phyloP scores from a whole-genome alignment of 1,284 basidiomycete genomes.

The Sanguinoderma infundibulare region DNA sequence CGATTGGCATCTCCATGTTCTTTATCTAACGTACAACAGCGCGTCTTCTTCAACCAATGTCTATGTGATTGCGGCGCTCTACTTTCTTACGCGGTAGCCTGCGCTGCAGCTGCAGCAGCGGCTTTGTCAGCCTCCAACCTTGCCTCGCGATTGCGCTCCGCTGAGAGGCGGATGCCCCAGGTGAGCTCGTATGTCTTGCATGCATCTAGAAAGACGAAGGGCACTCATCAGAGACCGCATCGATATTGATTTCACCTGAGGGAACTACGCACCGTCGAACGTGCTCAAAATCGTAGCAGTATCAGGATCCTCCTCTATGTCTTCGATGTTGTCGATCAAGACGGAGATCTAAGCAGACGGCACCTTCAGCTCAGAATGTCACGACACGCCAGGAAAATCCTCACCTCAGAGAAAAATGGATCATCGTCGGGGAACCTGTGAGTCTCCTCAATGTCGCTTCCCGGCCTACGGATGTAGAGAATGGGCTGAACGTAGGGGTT shows the following conservation, averaged over 20 bases:
- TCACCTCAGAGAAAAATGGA: conserved; percentile 85
- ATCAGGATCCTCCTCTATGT: conserved; percentile 75
- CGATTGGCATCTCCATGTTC: background rate
- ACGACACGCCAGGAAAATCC: background rate
- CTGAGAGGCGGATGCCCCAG: conserved; percentile 84
- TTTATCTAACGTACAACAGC: conserved; percentile 14
- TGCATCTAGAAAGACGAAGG: conserved; percentile 61
- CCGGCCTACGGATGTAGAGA: conserved; percentile 84
- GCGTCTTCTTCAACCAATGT: conserved; percentile 1
- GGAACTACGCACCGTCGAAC: conserved; percentile 63
- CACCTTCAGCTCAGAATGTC: background rate
- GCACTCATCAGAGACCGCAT: background rate
- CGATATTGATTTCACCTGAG: background rate
- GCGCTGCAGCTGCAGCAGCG: conserved; percentile 4
- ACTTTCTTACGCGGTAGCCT: conserved; percentile 4
- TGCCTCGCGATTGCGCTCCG: conserved; percentile 51
- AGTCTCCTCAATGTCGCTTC: conserved; percentile 83
- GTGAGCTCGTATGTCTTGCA: conserved; percentile 87
- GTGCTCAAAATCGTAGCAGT: conserved; percentile 72
- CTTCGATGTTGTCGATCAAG: conserved; percentile 83
- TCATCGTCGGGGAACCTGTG: conserved; percentile 85
- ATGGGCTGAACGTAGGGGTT: conserved; percentile 88
- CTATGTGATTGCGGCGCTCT: background rate
- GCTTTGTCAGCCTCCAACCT: conserved; percentile 18
- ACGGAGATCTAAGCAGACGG: conserved; percentile 60